Base-by-base conservation (phyloP, 1,139 yeast genomes). In the Arxiozyma slooffiae region DNA sequence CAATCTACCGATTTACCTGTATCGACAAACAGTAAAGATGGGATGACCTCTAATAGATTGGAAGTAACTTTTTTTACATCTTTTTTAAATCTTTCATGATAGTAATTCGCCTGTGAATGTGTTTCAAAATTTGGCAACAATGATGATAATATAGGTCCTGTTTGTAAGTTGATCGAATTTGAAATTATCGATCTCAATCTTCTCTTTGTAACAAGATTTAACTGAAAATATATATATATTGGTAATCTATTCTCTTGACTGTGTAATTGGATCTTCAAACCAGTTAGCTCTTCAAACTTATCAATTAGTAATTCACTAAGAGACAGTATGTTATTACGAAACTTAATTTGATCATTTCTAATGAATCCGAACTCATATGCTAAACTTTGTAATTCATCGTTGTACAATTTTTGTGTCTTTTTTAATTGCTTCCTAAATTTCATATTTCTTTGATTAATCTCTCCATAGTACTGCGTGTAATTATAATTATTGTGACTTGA, bases 1-100 rank as follows among this genome's bases (percentile, higher is more conserved):
- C 67, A 63, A 44, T 62, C 67, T 4, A 57, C 54, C 2, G 56
- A 52, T 18, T 50, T 49, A 18, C 55, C 54, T 7, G 56, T 47
- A 46, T 60, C 52, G 3, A 42, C 30, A 36, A 50, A 63, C 39
- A 52, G 54, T 4, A 55, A 54, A 1, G 66, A 58, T 1, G 67
- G 67, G 14, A 64, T 43, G 17, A 47, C 48, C 6, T 53, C 53
- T 2, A 55, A 46, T 6, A 62, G 48, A 22, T 57, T 54, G 5
- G 49, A 38, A 7, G 57, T 48, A 4, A 55, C 50, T 16, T 53
- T 49, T 9, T 49, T 48, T 6, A 57, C 51, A 42, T 54, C 55
- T 3, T 48, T 34, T n/a, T 49, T 43, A 21, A 60, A 51, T 37
- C 55, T 56, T 20, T 44, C 48, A 38, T 57, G 50, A 41, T 62